Conservation (phyloP, 192 early-diverging fungal species). For the Entomortierella parvispora region DNA sequence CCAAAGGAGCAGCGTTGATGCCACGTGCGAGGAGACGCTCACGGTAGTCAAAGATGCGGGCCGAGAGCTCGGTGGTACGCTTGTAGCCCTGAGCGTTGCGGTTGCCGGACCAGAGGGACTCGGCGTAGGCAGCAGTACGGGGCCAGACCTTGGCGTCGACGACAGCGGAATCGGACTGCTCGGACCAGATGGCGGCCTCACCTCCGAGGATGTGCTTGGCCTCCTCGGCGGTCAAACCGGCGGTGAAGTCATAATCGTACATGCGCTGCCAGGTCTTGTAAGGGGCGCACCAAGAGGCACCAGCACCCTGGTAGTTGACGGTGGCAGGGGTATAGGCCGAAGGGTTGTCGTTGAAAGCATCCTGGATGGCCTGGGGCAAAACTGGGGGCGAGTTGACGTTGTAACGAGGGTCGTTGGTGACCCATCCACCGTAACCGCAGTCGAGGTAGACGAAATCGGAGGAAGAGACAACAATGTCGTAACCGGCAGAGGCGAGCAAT, state of each 20-base stretch:
- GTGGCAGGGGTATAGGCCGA: slow-evolving; percentile 17
- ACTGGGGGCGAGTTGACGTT: slow-evolving; percentile 39
- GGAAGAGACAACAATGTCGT: slow-evolving; percentile 71
- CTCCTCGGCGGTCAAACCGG: slow-evolving; percentile 61
- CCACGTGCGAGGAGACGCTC: slow-evolving; percentile 74
- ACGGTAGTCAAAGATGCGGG: slow-evolving; percentile 72
- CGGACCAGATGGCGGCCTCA: slow-evolving; percentile 78
- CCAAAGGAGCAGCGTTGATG: slow-evolving; percentile 71
- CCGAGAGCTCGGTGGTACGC: slow-evolving; percentile 40
- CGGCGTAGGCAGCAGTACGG: slow-evolving; percentile 72
- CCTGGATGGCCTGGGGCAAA: slow-evolving; percentile 42
- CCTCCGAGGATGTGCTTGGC: slow-evolving; percentile 73
- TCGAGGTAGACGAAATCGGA: slow-evolving; percentile 75
- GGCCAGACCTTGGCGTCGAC: slow-evolving; percentile 77
- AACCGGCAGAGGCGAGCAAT: slow-evolving; percentile 64
- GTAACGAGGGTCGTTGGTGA: slow-evolving; percentile 68
- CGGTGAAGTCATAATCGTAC: slow-evolving; percentile 72
- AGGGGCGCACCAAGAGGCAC: slow-evolving; percentile 80
- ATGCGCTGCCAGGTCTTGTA: slow-evolving; percentile 81
- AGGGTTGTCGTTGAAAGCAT: slow-evolving; percentile 41
- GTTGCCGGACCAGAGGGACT: slow-evolving; percentile 76
- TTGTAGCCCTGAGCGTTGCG: slow-evolving; percentile 52
- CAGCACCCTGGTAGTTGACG: slow-evolving; percentile 55
- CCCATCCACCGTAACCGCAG: slow-evolving; percentile 79
- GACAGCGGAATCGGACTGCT: slow-evolving; percentile 67